A percentile compares a stretch with the other conserved stretches of the same genome.
Evolutionary conservation across 345 rosid species (phyloP).

Genomic region (Luvunga scandens): DNA sequence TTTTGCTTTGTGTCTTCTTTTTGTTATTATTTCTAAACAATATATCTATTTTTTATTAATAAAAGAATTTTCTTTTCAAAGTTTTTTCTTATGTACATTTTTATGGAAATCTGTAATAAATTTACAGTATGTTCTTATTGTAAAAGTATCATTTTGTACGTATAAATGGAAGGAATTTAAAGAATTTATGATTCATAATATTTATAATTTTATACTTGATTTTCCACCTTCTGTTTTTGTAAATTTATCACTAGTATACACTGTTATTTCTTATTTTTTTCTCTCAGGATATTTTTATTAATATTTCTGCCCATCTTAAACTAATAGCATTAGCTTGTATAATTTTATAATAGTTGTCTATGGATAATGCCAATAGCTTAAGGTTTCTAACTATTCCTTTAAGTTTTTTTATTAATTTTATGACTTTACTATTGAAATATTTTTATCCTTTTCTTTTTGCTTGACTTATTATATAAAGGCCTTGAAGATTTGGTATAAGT

Average conservation of each 20-base stretch:
- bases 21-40: too few relatives aligned
- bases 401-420: neutral
- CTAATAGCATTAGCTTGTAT: neutral
- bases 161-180: neutral
- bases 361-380: neutral
- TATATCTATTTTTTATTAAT: too few relatives aligned
- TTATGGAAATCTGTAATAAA: too few relatives aligned
- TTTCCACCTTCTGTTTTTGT: accelerated
- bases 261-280: neutral
- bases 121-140: neutral
- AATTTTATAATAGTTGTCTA: neutral
- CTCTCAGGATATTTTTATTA: neutral
- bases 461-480: too few relatives aligned
- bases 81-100: too few relatives aligned
- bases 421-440: neutral
- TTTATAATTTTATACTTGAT: neutral
- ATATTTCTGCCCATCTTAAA: neutral
- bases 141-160: neutral
- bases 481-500: too few relatives aligned
- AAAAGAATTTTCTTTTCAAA: too few relatives aligned
- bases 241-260: neutral
- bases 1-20: too few relatives aligned
- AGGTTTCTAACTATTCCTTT: too few relatives aligned
- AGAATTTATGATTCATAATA: neutral
- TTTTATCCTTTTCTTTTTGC: too few relatives aligned